Evolutionary conservation across 2,329 filamentous ascomycete genomes (phyloP).

Genomic region (Erysiphe neolycopersici): DNA sequence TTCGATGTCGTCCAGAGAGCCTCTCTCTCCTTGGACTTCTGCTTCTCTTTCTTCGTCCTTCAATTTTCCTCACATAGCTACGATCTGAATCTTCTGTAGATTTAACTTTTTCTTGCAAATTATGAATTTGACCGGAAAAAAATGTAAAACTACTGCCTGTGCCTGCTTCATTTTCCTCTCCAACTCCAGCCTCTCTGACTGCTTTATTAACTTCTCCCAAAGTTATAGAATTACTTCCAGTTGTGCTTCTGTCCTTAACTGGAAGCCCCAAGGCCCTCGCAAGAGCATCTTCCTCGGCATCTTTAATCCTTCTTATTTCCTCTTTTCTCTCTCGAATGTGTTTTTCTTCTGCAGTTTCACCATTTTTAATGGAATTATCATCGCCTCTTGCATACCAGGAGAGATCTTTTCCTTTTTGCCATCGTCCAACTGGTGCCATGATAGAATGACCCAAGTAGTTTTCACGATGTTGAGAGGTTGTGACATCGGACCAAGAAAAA

Average conservation of each 20-base stretch:
- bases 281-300: constrained; percentile 81
- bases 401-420: constrained; percentile 38
- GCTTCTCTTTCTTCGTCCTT: constrained; percentile 9
- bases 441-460: constrained; percentile 52
- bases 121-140: constrained; percentile 10
- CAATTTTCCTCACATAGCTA: constrained; percentile 2
- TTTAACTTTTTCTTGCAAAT: constrained; percentile 3
- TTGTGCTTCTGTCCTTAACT: constrained; percentile 25
- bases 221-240: constrained; percentile 43
- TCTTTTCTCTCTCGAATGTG: constrained; percentile 37
- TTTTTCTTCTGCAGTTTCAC: constrained; percentile 31
- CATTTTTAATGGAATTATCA: constrained; percentile 21
- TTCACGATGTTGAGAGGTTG: constrained; percentile 69
- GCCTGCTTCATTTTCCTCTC: constrained; percentile 13
- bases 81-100: background rate
- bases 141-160: constrained; percentile 11
- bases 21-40: constrained; percentile 9
- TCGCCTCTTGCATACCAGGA: constrained; percentile 35
- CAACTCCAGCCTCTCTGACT: constrained; percentile 20
- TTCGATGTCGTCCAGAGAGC: constrained; percentile 10
- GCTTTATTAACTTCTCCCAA: constrained; percentile 30
- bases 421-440: constrained; percentile 49
- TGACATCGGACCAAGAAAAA: constrained; percentile 92
- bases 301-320: constrained; percentile 60
- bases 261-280: constrained; percentile 59